Evolutionary conservation across 2,329 filamentous ascomycete species (phyloP).

Genomic region (Colletotrichum salicis): DNA sequence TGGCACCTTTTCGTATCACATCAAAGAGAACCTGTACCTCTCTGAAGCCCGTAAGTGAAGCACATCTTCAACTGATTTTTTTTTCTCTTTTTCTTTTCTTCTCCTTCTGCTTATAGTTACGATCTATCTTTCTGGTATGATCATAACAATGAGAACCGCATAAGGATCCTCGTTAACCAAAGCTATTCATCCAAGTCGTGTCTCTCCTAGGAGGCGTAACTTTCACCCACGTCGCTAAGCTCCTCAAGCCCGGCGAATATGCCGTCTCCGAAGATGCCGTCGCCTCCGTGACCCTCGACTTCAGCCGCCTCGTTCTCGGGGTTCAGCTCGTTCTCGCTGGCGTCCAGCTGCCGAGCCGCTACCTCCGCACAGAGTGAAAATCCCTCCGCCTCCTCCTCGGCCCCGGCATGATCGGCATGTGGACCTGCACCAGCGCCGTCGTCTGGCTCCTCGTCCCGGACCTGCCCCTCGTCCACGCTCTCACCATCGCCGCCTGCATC

Average conservation of each 20-base stretch:
- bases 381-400: constrained; percentile 80
- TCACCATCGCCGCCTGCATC: constrained; percentile 86
- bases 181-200: constrained; percentile 70
- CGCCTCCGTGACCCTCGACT: constrained; percentile 80
- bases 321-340: constrained; percentile 91
- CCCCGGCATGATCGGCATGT: constrained; percentile 88
- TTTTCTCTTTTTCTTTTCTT: not conserved
- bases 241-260: constrained; percentile 81
- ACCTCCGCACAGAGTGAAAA: constrained; percentile 82
- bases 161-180: not conserved
- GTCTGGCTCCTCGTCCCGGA: constrained; percentile 81
- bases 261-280: constrained; percentile 68
- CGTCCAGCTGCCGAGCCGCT: constrained; percentile 86
- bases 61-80: not conserved
- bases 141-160: not conserved
- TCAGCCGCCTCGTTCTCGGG: constrained; percentile 86
- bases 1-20: constrained; percentile 86
- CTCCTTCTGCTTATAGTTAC: no score
- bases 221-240: constrained; percentile 82
- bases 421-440: constrained; percentile 80
- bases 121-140: not conserved
- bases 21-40: constrained; percentile 90
- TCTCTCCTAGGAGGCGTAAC: constrained; percentile 81
- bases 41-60: constrained; percentile 80
- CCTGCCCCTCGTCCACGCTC: constrained; percentile 80